Percentiles rank a stretch among this genome's conserved stretches.
These are phyloP conservation scores for Epichloe aotearoae DNA, from an alignment of 2,329 filamentous ascomycete genomes.

Conservation along the genomic window DNA sequence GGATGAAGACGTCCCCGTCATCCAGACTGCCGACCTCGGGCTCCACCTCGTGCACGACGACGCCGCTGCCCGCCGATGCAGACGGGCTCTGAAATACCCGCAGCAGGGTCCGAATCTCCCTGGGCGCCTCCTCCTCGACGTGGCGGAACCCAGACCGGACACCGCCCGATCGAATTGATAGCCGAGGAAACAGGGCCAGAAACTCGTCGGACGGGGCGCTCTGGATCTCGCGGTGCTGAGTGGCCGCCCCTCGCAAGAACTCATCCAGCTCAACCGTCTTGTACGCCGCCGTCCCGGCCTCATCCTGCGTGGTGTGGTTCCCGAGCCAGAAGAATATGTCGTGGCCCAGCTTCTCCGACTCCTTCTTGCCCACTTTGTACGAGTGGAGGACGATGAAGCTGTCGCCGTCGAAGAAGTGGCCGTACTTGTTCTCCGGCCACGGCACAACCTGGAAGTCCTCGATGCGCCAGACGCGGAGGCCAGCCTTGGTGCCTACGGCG, in stretches of 20 bases:
- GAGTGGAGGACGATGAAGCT: conserved; percentile 54
- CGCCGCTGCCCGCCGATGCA: conserved; percentile 28
- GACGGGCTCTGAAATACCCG: conserved; percentile 43
- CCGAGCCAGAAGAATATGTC: conserved; percentile 63
- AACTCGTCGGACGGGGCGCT: conserved; percentile 45
- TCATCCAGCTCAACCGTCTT: conserved; percentile 60
- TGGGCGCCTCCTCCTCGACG: conserved; percentile 33
- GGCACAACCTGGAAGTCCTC: conserved; percentile 52
- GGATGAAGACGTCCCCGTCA: conserved; percentile 51
- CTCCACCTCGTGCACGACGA: conserved; percentile 51
- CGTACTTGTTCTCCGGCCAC: conserved; percentile 43
- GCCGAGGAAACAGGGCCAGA: conserved; percentile 42
- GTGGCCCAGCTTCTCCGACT: conserved; percentile 35
- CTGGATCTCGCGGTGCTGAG: conserved; percentile 53
- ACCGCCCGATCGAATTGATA: conserved; percentile 48
- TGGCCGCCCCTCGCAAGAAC: conserved; percentile 44
- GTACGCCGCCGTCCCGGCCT: conserved; percentile 55
- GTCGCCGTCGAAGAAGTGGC: conserved; percentile 53
- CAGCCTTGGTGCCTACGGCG: conserved; percentile 35
- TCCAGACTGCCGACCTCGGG: conserved; percentile 49
- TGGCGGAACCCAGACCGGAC: conserved; percentile 50
- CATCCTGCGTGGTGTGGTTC: conserved; percentile 50
- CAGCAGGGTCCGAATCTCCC: conserved; percentile 36
- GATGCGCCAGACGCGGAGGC: conserved; percentile 52
- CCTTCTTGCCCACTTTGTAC: conserved; percentile 34